Evolutionary conservation across 2,329 filamentous ascomycete genomes (phyloP).

Genomic region (Nothophaeocryptopus gaeumannii): DNA sequence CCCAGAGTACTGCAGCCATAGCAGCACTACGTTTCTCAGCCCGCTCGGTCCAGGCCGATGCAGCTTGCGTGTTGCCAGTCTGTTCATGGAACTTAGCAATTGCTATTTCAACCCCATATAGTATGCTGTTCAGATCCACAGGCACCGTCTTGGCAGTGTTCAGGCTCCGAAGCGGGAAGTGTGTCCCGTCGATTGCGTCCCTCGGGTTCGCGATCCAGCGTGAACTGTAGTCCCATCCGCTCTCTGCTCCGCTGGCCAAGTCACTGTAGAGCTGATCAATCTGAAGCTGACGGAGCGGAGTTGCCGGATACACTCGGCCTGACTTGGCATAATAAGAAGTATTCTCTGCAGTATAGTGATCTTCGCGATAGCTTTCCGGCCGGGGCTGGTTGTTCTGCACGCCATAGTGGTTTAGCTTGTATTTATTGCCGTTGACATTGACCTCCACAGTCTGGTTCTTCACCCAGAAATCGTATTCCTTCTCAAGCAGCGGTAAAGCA

Average conservation of each 20-base stretch:
- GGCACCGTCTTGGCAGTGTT: slow-evolving; percentile 59
- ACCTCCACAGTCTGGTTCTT: slow-evolving; percentile 59
- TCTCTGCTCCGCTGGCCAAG: slow-evolving; percentile 64
- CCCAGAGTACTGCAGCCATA: slow-evolving; percentile 65
- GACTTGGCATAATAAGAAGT: slow-evolving; percentile 58
- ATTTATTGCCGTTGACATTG: slow-evolving; percentile 43
- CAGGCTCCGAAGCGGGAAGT: slow-evolving; percentile 64
- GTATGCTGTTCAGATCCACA: slow-evolving; percentile 66
- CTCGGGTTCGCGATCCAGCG: slow-evolving; percentile 58
- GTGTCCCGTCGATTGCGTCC: slow-evolving; percentile 59
- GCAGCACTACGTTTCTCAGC: slow-evolving; percentile 57
- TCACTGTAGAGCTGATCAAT: slow-evolving; percentile 58
- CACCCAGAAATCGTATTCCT: slow-evolving; percentile 63
- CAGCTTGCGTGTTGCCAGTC: slow-evolving; percentile 52
- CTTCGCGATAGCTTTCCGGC: slow-evolving; percentile 65
- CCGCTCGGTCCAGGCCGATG: slow-evolving; percentile 49
- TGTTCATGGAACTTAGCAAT: slow-evolving; percentile 56
- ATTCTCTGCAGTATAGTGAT: slow-evolving; percentile 65
- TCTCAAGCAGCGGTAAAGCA: slow-evolving; percentile 60
- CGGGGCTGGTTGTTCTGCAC: slow-evolving; percentile 64
- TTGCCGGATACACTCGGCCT: slow-evolving; percentile 59
- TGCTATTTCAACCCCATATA: slow-evolving; percentile 63
- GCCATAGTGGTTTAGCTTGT: slow-evolving; percentile 59
- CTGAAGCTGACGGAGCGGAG: slow-evolving; percentile 52
- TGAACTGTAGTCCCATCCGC: slow-evolving; percentile 62